phyloP scores from a whole-genome alignment of 2,329 filamentous ascomycete genomes.

The Fulvia fulva region DNA sequence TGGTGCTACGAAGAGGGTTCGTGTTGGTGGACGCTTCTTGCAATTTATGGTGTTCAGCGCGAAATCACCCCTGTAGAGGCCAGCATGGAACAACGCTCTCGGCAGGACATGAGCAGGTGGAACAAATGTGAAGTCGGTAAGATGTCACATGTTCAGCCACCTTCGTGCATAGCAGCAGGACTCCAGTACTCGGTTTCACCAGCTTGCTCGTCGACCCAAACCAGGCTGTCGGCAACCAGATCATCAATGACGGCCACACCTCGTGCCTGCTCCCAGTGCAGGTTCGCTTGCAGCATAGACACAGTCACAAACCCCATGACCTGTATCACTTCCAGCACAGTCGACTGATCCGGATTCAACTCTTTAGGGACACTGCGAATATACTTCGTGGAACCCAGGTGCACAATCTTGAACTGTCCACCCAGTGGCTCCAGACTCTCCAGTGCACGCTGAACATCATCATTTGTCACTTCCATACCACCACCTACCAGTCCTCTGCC shows the following conservation, averaged over 20 bases:
- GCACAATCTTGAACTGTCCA: conserved; percentile 79
- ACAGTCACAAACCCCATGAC: conserved; percentile 85
- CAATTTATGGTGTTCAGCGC: no score
- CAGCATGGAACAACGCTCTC: no score
- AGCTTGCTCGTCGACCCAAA: conserved; percentile 88
- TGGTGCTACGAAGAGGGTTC: not conserved
- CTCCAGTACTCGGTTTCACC: conserved; percentile 93
- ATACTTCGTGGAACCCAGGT: conserved; percentile 78
- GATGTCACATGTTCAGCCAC: conserved; percentile 6
- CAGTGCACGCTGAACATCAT: conserved; percentile 87
- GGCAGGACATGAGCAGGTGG: no score
- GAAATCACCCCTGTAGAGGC: no score
- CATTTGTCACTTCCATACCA: conserved; percentile 75
- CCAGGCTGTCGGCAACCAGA: conserved; percentile 78
- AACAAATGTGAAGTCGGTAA: not conserved
- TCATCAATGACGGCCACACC: conserved; percentile 90
- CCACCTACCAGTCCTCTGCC: conserved; percentile 73
- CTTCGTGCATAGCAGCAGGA: conserved; percentile 62
- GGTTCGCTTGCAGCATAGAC: conserved; percentile 80
- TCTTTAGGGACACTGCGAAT: conserved; percentile 93
- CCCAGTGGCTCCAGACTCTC: conserved; percentile 82
- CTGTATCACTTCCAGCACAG: conserved; percentile 86
- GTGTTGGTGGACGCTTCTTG: no score
- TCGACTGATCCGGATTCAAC: conserved; percentile 88
- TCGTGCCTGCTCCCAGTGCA: conserved; percentile 78